A percentile compares a stretch with the other conserved stretches of the same genome.
phyloP scores from a whole-genome alignment of 768 basidiomycete species.

The Rubroboletus satanas region DNA sequence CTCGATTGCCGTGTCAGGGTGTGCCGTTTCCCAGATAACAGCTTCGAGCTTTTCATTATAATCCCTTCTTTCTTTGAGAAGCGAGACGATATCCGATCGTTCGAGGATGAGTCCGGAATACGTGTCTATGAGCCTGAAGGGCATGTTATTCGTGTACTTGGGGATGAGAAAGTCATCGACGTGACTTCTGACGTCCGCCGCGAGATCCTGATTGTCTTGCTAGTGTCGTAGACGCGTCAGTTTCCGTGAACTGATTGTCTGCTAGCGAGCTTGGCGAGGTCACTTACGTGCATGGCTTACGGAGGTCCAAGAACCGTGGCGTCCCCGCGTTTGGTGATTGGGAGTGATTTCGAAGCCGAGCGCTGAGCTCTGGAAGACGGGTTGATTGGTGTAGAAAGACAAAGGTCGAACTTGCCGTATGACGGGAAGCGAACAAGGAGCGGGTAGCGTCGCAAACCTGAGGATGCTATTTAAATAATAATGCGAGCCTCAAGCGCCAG shows the following conservation, averaged over 20 bases:
- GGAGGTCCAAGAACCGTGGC: too few relatives aligned
- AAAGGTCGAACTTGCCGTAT: neutral
- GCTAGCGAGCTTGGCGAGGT: neutral
- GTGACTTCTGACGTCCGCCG: conserved; percentile 8
- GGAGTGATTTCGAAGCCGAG: neutral
- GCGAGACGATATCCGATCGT: conserved; percentile 10
- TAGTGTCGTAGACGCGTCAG: neutral
- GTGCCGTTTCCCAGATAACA: neutral
- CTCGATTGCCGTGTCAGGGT: neutral
- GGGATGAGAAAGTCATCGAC: conserved; percentile 15
- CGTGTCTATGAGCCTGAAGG: conserved; percentile 24
- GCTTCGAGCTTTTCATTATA: conserved; percentile 4
- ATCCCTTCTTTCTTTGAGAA: conserved; percentile 16
- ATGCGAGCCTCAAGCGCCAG: neutral
- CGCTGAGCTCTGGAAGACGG: neutral
- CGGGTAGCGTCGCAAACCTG: neutral
- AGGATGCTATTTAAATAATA: neutral
- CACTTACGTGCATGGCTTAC: conserved; percentile 6
- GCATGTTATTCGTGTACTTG: conserved; percentile 16
- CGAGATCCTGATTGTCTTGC: conserved; percentile 4
- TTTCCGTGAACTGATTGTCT: neutral
- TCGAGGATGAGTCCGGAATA: conserved; percentile 24
- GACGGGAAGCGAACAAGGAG: neutral
- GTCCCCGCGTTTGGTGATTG: neutral
- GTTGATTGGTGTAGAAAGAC: neutral